Evolutionary conservation across 1,284 basidiomycete genomes (phyloP).

Genomic region (Sporisorium exsertum): DNA sequence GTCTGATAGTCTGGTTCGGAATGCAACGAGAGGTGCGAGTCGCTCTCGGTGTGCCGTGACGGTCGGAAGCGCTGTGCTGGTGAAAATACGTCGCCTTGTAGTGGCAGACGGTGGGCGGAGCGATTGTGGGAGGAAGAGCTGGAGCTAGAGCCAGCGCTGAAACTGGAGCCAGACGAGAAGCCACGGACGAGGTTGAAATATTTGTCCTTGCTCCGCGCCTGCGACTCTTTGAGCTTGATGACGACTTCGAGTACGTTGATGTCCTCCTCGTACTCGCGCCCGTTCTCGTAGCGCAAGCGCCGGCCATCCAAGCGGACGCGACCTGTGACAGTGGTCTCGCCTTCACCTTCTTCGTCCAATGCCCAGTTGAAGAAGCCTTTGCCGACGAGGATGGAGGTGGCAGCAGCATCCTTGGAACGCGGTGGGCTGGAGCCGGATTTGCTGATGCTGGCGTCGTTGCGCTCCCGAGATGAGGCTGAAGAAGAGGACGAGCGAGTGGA

Average conservation of each 20-base stretch:
- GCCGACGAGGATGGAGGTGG: slow-evolving; percentile 59
- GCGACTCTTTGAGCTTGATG: slow-evolving; percentile 64
- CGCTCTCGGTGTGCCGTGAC: slow-evolving; percentile 17
- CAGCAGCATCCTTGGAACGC: slow-evolving; percentile 25
- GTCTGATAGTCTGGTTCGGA: slow-evolving; percentile 48
- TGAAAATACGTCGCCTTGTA: slow-evolving; percentile 11
- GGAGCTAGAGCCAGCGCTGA: slow-evolving; percentile 25
- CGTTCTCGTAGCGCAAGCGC: slow-evolving; percentile 55
- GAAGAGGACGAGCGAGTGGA: slow-evolving; percentile 28
- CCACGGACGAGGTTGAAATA: slow-evolving; percentile 58
- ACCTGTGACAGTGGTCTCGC: slow-evolving; percentile 63
- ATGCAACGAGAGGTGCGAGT: slow-evolving; percentile 32
- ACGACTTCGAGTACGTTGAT: slow-evolving; percentile 63
- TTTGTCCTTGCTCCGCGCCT: slow-evolving; percentile 58
- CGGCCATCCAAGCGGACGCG: slow-evolving; percentile 56
- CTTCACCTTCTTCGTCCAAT: slow-evolving; percentile 64
- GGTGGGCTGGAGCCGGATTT: slow-evolving; percentile 36
- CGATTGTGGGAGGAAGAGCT: slow-evolving; percentile 6
- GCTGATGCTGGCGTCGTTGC: slow-evolving; percentile 36
- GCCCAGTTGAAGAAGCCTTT: slow-evolving; percentile 66
- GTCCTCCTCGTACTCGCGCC: slow-evolving; percentile 52
- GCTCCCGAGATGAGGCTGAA: slow-evolving; percentile 17
- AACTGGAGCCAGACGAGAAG: slow-evolving; percentile 36
- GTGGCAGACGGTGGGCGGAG: slow-evolving; percentile 11
- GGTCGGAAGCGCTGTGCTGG: slow-evolving; percentile 26